These are phyloP conservation scores for Termitomyces bulborhizus DNA, from an alignment of 768 basidiomycete species.

Conservation along the genomic window DNA sequence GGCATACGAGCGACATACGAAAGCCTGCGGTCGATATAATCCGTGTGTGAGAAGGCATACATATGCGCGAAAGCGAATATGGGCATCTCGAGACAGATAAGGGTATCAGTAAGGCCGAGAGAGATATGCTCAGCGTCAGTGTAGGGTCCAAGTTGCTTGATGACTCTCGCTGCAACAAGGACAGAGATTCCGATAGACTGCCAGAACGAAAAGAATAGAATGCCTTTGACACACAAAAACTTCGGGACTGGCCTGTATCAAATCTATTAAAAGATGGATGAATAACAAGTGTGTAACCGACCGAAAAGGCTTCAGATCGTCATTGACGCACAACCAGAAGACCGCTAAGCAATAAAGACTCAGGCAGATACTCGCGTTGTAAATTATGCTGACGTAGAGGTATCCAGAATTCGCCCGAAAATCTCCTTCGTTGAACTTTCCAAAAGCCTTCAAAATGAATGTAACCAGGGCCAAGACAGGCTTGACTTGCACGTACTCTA, in stretches of 20 bases:
- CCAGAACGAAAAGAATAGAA: conserved; percentile 99
- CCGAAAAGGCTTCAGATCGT: conserved; percentile 88
- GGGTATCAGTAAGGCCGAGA: conserved; percentile 80
- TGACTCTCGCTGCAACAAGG: conserved; percentile 76
- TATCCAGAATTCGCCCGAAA: conserved; percentile 85
- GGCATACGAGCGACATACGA: conserved; percentile 85
- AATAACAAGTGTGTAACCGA: conserved; percentile 24
- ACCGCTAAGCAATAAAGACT: conserved; percentile 88
- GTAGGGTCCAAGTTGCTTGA: conserved; percentile 80
- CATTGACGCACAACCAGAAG: conserved; percentile 92
- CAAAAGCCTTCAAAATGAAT: conserved; percentile 77
- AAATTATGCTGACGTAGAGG: conserved; percentile 83
- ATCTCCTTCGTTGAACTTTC: conserved; percentile 87
- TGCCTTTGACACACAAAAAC: conserved; percentile 97
- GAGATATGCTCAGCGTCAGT: conserved; percentile 87
- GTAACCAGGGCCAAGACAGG: conserved; percentile 83
- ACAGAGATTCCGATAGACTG: conserved; percentile 83
- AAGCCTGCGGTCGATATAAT: conserved; percentile 61
- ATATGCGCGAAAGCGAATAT: conserved; percentile 93
- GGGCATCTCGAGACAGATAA: conserved; percentile 97
- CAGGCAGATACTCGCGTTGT: conserved; percentile 76
- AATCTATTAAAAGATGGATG: background rate
- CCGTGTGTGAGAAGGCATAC: conserved; percentile 89
- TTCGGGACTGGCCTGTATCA: conserved; percentile 79
- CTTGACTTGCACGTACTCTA: conserved; percentile 97